A percentile compares a stretch with the other conserved stretches of the same genome.
Evolutionary conservation across 164 flowering plant genomes (phyloP).

Genomic region (Platanus orientalis): DNA sequence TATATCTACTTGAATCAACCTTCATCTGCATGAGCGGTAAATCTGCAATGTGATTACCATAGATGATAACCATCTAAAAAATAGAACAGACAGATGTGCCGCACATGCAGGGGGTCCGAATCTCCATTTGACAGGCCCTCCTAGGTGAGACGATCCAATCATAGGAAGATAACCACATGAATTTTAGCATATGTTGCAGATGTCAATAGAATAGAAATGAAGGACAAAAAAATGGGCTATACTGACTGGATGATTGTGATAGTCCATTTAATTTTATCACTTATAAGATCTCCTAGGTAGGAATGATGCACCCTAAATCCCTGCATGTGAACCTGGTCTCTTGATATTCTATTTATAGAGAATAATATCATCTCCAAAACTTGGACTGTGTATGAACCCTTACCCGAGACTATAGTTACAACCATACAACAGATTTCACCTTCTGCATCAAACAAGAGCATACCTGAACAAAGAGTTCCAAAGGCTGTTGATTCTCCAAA

Average conservation of each 20-base stretch:
- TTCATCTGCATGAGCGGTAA: neutral
- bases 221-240: neutral
- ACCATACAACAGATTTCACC: neutral
- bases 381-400: neutral
- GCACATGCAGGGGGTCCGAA: neutral
- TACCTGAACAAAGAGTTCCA: conserved; percentile 77
- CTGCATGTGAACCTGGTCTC: neutral
- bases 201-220: neutral
- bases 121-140: neutral
- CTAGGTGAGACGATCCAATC: neutral
- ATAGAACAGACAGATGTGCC: neutral
- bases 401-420: neutral
- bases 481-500: conserved; percentile 28
- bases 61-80: neutral
- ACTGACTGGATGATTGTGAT: neutral
- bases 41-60: neutral
- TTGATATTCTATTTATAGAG: neutral
- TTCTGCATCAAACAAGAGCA: conserved; percentile 7
- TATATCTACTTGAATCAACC: neutral
- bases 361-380: neutral
- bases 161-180: neutral
- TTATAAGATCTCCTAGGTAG: neutral
- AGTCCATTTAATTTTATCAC: neutral
- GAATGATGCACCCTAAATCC: neutral
- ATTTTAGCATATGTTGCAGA: neutral